phyloP scores from a whole-genome alignment of 139 green algal species.

The Axilococcus clingmanii region DNA sequence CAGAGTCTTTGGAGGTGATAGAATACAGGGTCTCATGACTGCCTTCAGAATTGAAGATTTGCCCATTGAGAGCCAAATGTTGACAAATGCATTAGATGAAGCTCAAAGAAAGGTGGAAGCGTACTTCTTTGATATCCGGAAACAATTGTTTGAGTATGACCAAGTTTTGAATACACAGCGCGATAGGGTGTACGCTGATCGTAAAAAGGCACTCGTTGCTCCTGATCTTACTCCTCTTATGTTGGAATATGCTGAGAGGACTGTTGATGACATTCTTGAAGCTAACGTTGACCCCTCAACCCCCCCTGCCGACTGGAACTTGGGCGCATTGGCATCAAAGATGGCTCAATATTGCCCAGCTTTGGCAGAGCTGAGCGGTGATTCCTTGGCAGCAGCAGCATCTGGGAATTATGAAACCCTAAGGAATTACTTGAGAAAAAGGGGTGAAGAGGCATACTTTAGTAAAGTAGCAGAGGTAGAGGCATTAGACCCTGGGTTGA shows the following conservation, averaged over 20 bases:
- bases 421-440: constrained; percentile 45
- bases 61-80: constrained; percentile 95
- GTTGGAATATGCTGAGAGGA: constrained; percentile 89
- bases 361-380: constrained; percentile 57
- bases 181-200: constrained; percentile 86
- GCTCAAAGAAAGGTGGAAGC: constrained; percentile 93
- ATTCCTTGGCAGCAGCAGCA: constrained; percentile 17
- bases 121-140: constrained; percentile 98
- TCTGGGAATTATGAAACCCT: constrained; percentile 61
- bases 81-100: constrained; percentile 84
- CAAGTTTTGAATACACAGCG: constrained; percentile 97
- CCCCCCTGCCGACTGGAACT: constrained; percentile 63
- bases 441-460: constrained; percentile 60
- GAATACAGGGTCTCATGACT: constrained; percentile 89
- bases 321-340: constrained; percentile 80
- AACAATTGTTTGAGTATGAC: constrained; percentile 96
- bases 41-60: constrained; percentile 86
- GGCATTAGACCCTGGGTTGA: constrained; percentile 55
- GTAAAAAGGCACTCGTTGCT: constrained; percentile 65
- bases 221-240: constrained; percentile 59
- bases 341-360: constrained; percentile 92
- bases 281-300: constrained; percentile 73
- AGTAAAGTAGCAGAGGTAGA: constrained; percentile 70
- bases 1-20: constrained; percentile 94
- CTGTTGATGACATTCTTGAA: constrained; percentile 95